phyloP scores from a whole-genome alignment of 176 grass and related monocot species.

The Juncus inflexus region DNA sequence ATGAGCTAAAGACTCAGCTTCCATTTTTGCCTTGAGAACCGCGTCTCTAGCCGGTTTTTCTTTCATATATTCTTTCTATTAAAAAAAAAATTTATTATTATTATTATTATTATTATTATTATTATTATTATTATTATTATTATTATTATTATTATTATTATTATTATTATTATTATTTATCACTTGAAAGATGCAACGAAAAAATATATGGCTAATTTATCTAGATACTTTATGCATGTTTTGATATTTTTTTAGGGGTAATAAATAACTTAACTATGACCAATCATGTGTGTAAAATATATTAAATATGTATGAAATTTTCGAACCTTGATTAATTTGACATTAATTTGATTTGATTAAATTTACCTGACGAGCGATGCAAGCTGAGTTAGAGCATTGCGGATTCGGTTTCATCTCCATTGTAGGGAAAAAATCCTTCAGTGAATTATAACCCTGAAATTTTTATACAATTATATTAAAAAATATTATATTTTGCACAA shows the following conservation, averaged over 20 bases:
- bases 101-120: too few relatives aligned
- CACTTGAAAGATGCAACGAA: too few relatives aligned
- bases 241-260: too few relatives aligned
- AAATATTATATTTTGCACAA: neutral
- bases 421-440: constrained; percentile 92
- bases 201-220: too few relatives aligned
- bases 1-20: constrained; percentile 56
- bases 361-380: constrained; percentile 77
- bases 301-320: neutral
- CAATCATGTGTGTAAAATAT: neutral
- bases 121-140: too few relatives aligned
- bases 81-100: constrained; percentile 6
- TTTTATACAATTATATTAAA: constrained; percentile 14
- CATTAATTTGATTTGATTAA: neutral
- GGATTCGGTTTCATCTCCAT: constrained; percentile 99
- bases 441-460: constrained; percentile 89
- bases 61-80: constrained; percentile 77
- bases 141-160: too few relatives aligned
- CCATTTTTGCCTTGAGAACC: constrained; percentile 76
- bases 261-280: too few relatives aligned
- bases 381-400: constrained; percentile 88
- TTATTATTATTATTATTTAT: too few relatives aligned
- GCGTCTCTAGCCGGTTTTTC: constrained; percentile 86
- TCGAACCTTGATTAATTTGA: neutral
- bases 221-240: too few relatives aligned